Conservation (phyloP, 768 basidiomycete genomes). For the Macrolepiota albuminosa region DNA sequence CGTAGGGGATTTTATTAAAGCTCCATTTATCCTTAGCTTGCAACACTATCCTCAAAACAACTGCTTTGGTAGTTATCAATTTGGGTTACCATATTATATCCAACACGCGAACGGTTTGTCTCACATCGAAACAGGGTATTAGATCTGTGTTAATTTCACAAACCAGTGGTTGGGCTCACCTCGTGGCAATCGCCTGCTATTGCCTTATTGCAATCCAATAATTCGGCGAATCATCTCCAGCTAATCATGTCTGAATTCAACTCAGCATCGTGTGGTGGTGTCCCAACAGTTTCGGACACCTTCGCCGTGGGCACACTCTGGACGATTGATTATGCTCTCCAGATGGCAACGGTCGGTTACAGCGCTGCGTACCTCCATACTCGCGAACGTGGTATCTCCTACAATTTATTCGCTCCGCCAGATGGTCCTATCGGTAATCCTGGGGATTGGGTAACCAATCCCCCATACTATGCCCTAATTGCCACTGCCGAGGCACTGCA, state of each 20-base stretch:
- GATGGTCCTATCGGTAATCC: slow-evolving; percentile 25
- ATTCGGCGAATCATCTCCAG: slow-evolving; percentile 25
- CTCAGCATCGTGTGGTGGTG: slow-evolving; percentile 49
- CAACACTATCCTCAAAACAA: slow-evolving; percentile 54
- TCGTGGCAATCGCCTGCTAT: slow-evolving; percentile 46
- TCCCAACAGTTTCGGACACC: slow-evolving; percentile 43
- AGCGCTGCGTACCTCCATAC: slow-evolving; percentile 48
- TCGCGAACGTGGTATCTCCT: slow-evolving; percentile 46
- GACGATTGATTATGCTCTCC: slow-evolving; percentile 49
- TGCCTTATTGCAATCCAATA: slow-evolving; percentile 23
- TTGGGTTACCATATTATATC: slow-evolving; percentile 36
- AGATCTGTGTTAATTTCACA: slow-evolving; percentile 1
- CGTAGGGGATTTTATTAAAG: neutral
- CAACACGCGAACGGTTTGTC: slow-evolving; percentile 41
- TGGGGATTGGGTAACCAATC: slow-evolving; percentile 41
- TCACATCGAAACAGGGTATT: neutral
- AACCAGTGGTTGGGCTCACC: slow-evolving; percentile 33
- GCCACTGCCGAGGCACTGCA: slow-evolving; percentile 40
- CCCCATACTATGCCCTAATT: slow-evolving; percentile 47
- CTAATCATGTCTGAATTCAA: slow-evolving; percentile 54
- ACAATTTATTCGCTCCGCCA: slow-evolving; percentile 47
- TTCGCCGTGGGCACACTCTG: slow-evolving; percentile 48
- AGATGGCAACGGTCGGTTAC: slow-evolving; percentile 46
- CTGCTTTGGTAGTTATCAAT: slow-evolving; percentile 31
- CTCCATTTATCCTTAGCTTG: slow-evolving; percentile 23